Evolutionary conservation across 768 basidiomycete species (phyloP).

Genomic region (Udeniomyces megalosporus): DNA sequence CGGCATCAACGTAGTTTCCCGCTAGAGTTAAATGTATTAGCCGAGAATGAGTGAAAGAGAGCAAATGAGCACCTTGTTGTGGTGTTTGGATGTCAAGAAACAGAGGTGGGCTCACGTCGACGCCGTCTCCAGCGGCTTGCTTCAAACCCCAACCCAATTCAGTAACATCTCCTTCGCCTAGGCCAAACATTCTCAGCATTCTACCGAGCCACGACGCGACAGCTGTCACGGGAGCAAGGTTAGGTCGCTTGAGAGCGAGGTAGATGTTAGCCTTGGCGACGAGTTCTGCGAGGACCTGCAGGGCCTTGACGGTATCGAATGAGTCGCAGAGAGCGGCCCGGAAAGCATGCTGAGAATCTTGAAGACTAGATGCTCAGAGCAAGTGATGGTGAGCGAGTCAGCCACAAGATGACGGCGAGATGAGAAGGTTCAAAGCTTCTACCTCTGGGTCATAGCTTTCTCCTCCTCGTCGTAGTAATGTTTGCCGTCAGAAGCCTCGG

Average conservation of each 20-base stretch:
- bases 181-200: slow-evolving; percentile 37
- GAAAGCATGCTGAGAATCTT: slow-evolving; percentile 60
- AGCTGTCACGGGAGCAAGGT: slow-evolving; percentile 45
- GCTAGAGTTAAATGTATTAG: slow-evolving; percentile 40
- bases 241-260: slow-evolving; percentile 37
- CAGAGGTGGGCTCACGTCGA: slow-evolving; percentile 26
- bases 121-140: slow-evolving; percentile 37
- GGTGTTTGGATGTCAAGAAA: too few species aligned
- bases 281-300: slow-evolving; percentile 59
- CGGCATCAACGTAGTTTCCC: slow-evolving; percentile 72
- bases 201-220: slow-evolving; percentile 36
- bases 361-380: slow-evolving; percentile 54
- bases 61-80: background rate
- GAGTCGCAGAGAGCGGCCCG: slow-evolving; percentile 82
- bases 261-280: slow-evolving; percentile 78
- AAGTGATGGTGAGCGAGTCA: too few species aligned
- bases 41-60: slow-evolving; percentile 1
- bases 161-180: slow-evolving; percentile 36
- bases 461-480: slow-evolving; percentile 41
- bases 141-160: slow-evolving; percentile 64
- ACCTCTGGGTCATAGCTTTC: slow-evolving; percentile 51
- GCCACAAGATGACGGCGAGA: too few species aligned
- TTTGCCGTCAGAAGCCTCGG: slow-evolving; percentile 26
- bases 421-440: slow-evolving; percentile 15
- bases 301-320: slow-evolving; percentile 80